A percentile compares a stretch with the other conserved stretches of the same genome.
These are phyloP conservation scores for Colletotrichum paranaense DNA, from an alignment of 2,329 filamentous ascomycete species.

Conservation along the genomic window DNA sequence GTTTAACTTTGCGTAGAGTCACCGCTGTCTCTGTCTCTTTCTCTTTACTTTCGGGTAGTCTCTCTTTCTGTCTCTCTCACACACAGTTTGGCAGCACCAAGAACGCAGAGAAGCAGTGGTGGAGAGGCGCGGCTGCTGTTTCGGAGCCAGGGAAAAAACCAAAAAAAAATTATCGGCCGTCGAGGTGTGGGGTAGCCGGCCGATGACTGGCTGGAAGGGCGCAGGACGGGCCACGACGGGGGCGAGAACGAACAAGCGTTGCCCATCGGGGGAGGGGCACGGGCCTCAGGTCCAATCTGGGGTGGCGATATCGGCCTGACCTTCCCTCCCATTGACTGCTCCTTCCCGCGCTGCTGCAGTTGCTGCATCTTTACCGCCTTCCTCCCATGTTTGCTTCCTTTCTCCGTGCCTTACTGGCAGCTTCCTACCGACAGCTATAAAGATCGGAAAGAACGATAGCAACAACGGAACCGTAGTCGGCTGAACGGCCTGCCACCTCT, in stretches of 20 bases:
- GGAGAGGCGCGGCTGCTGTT: constrained; percentile 17
- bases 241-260: constrained; percentile 20
- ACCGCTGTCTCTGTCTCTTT: background rate
- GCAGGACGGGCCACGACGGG: background rate
- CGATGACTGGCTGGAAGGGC: constrained; percentile 2
- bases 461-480: background rate
- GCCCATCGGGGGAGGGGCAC: constrained; percentile 10
- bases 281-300: constrained; percentile 27
- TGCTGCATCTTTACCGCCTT: constrained; percentile 10
- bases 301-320: constrained; percentile 33
- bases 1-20: background rate
- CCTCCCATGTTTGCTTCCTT: too few species aligned
- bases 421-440: constrained; percentile 1
- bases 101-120: background rate
- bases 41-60: background rate
- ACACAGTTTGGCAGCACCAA: background rate
- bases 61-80: background rate
- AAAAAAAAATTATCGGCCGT: constrained; percentile 33
- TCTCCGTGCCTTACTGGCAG: background rate
- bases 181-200: constrained; percentile 29
- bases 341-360: background rate
- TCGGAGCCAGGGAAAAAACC: constrained; percentile 27
- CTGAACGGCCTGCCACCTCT: background rate
- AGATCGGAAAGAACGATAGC: background rate
- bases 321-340: background rate